Base-by-base conservation (phyloP, 805 yeast genomes). In the Suhomyces xylopsoci region DNA sequence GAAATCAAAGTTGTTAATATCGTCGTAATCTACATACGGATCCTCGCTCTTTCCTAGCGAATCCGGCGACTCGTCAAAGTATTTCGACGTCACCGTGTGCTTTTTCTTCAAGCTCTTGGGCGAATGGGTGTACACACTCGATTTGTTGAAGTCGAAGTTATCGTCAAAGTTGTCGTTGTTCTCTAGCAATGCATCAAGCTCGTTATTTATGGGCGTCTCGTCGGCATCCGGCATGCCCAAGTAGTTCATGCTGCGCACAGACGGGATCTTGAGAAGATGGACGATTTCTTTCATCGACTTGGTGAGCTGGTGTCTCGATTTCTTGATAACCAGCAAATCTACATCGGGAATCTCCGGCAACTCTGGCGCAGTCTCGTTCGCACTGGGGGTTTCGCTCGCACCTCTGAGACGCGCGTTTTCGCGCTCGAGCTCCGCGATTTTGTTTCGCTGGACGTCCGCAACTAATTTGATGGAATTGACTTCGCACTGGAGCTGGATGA, bases 401-500 rank as follows among this genome's bases (percentile, higher is more conserved):
- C 28, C 40, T 14, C 48, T 40, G 17, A 51, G 40, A 15, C 44
- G 49, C 9, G 40, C 47, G n/a, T 55, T 51, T 48, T 65, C 69
- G 22, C 57, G 54, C 56, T 77, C 77, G 51, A 81, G 62, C 48
- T 68, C 62, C n/a, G 62, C 59, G 25, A 81, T 74, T 44, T 65
- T 64, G n/a, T 66, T 48, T 22, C 64, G 65, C 51, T 81, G 77
- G 47, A 69, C 74, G 44, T 74, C 77, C 57, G 77, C 78, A 38
- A 72, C 58, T 49, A 71, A 66, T 47, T 69, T 69, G 45, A 80
- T 61, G 2, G 78, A 57, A 56, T 81, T 81, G 38, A 81, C 59
- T 58, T 81, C 84, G 45, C 82, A 78, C 55, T 81, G 84, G 40
- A 81, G 59, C 57, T 79, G 80, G 47, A 77, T 73, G 47, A 81